Conservation (phyloP, 2,329 filamentous ascomycete species). For the Fusarium sp. region DNA sequence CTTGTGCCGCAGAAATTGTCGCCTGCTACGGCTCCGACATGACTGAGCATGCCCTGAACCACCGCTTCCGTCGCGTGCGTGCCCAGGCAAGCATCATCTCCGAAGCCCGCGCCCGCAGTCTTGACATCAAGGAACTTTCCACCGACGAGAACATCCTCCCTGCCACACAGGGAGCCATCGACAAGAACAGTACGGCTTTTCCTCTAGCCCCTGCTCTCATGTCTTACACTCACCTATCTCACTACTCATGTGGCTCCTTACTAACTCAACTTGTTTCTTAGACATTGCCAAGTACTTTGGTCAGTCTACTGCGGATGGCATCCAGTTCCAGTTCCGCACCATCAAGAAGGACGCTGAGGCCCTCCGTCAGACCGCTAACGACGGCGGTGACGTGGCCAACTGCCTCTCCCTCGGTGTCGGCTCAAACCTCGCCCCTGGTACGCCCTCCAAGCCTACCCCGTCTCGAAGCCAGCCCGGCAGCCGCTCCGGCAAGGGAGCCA, state of each 20-base stretch:
- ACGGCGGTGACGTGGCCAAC: conserved; percentile 59
- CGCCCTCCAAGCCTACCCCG: conserved; percentile 46
- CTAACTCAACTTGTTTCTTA: conserved; percentile 42
- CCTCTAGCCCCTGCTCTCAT: not conserved
- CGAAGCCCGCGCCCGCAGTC: conserved; percentile 48
- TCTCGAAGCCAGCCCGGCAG: conserved; percentile 36
- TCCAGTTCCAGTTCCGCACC: conserved; percentile 70
- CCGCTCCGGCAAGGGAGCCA: conserved; percentile 44
- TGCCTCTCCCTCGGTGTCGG: conserved; percentile 48
- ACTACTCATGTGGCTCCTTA: not conserved
- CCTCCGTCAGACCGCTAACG: conserved; percentile 58
- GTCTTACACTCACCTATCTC: not conserved
- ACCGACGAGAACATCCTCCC: conserved; percentile 51
- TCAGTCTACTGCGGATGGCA: conserved; percentile 67
- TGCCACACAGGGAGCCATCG: conserved; percentile 52
- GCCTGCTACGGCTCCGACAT: conserved; percentile 62
- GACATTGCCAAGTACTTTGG: conserved; percentile 71
- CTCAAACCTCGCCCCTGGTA: conserved; percentile 42
- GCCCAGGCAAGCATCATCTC: conserved; percentile 56
- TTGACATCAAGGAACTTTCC: conserved; percentile 58
- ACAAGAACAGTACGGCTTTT: conserved; percentile 54
- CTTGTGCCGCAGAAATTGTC: conserved; percentile 56
- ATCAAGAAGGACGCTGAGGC: conserved; percentile 66
- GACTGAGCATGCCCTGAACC: conserved; percentile 60
- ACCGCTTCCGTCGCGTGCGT: conserved; percentile 63